Percentiles rank a stretch among this genome's conserved stretches.
phyloP scores from a whole-genome alignment of 257 asterid species.

The Scutellaria galericulata region DNA sequence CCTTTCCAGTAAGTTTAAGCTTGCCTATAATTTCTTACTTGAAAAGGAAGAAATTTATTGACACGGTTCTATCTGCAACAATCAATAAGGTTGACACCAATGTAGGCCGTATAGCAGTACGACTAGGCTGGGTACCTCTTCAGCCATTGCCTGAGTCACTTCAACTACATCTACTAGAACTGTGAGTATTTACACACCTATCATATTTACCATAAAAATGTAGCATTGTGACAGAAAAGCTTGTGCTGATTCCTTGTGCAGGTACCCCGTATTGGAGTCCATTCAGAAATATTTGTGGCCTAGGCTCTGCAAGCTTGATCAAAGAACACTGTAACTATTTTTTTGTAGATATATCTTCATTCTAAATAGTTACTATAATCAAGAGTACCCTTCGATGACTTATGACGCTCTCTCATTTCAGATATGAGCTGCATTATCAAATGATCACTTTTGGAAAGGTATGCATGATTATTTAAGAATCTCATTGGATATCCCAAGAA shows the following conservation, averaged over 20 bases:
- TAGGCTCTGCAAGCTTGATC: conserved; percentile 72
- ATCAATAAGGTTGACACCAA: conserved; percentile 85
- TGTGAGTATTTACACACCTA: conserved; percentile 58
- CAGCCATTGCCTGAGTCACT: conserved; percentile 97
- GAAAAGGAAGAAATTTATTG: conserved; percentile 35
- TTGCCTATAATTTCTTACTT: conserved; percentile 25
- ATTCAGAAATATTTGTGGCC: conserved; percentile 84
- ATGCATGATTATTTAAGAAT: conserved; percentile 24
- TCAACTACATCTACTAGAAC: conserved; percentile 92
- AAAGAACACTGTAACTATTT: conserved; percentile 59
- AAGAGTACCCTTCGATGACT: conserved; percentile 24
- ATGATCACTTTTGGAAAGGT: conserved; percentile 90
- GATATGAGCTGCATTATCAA: conserved; percentile 84
- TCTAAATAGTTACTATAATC: conserved; percentile 9
- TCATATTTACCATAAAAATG: conserved; percentile 28
- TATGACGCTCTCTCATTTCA: conserved; percentile 40
- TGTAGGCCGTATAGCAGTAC: conserved; percentile 97
- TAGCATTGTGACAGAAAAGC: conserved; percentile 32
- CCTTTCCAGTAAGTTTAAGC: conserved; percentile 87
- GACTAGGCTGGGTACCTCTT: conserved; percentile 99
- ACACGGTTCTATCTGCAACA: conserved; percentile 35
- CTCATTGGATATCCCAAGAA: conserved; percentile 14
- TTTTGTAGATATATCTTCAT: background rate
- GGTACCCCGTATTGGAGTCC: conserved; percentile 73
- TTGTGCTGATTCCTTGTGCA: conserved; percentile 39